These are phyloP conservation scores for Nicotiana obtusifolia DNA, from an alignment of 257 asterid genomes.

Conservation along the genomic window DNA sequence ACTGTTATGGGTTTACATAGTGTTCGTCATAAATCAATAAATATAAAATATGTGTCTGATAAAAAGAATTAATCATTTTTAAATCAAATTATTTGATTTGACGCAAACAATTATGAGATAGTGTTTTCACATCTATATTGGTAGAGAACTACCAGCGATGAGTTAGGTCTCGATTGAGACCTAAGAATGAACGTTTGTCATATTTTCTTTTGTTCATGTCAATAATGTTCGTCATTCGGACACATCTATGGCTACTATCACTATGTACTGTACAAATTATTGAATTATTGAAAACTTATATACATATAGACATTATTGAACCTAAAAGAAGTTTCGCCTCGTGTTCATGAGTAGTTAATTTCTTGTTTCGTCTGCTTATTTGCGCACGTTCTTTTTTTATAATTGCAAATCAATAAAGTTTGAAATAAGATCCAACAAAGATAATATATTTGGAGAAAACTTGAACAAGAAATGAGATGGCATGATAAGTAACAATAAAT, in stretches of 20 bases:
- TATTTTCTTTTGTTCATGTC: neutral
- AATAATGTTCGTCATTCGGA: neutral
- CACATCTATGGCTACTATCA: neutral
- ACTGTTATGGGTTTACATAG: no score
- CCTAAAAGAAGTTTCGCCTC: neutral
- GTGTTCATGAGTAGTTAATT: neutral
- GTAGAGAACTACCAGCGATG: neutral
- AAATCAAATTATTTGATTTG: no score
- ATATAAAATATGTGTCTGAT: no score
- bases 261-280: neutral
- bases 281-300: neutral
- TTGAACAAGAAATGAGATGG: neutral
- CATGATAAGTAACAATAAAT: neutral
- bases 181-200: neutral
- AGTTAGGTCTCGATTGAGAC: neutral
- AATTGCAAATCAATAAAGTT: neutral
- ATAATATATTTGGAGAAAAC: neutral
- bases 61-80: no score
- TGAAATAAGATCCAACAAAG: neutral
- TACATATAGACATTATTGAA: neutral
- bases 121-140: neutral
- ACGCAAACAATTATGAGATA: neutral
- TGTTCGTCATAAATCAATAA: no score
- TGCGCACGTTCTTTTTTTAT: neutral
- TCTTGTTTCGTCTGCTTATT: neutral